phyloP scores from a whole-genome alignment of 2,329 filamentous ascomycete species.

The Lachnellula suecica region DNA sequence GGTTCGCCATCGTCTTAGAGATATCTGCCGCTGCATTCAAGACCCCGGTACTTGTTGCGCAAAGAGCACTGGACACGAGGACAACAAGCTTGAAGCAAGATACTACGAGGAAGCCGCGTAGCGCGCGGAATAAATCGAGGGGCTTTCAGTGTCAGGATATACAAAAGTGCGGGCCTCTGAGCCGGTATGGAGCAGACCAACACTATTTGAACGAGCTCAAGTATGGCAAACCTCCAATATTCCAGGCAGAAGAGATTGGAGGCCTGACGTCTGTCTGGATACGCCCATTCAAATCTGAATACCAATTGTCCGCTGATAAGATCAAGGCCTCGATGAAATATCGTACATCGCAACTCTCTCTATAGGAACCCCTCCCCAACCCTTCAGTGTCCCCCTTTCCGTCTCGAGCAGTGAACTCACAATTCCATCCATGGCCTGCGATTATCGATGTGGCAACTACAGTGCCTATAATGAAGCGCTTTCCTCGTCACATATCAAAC shows the following conservation, averaged over 20 bases:
- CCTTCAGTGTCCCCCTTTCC: constrained; percentile 2
- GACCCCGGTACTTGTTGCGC: neutral
- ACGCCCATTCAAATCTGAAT: neutral
- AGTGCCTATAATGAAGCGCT: neutral
- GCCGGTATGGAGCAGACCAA: neutral
- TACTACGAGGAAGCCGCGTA: neutral
- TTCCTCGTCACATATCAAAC: constrained; percentile 1
- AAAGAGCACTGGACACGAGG: neutral
- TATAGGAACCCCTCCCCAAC: constrained; percentile 12
- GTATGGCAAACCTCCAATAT: neutral
- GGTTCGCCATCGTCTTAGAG: neutral
- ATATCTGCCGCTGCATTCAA: neutral
- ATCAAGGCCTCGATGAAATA: constrained; percentile 8
- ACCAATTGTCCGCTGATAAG: neutral
- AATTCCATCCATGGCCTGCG: constrained; percentile 5
- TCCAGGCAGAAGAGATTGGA: neutral
- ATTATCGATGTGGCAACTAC: constrained; percentile 1
- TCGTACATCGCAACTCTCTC: constrained; percentile 8
- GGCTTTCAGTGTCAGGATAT: neutral
- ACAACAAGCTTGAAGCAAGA: neutral
- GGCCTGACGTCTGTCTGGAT: neutral
- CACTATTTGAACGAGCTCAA: neutral
- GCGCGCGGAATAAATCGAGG: neutral
- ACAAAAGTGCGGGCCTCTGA: neutral
- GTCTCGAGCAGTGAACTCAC: constrained; percentile 5